phyloP scores from a whole-genome alignment of 2,329 filamentous ascomycete species.

The Phoma sp. region DNA sequence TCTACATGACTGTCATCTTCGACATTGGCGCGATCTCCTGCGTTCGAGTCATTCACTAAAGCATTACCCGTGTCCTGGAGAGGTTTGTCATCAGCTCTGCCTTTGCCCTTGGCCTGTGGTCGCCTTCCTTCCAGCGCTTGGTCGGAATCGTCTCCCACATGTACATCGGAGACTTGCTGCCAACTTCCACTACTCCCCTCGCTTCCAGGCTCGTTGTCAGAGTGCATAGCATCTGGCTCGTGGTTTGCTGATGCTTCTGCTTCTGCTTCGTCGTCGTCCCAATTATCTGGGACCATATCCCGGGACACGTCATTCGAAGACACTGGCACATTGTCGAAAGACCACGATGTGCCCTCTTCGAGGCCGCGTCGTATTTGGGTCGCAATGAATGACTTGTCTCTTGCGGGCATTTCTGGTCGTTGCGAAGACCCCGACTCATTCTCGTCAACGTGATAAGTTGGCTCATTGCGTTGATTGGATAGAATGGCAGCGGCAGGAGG shows the following conservation, averaged over 20 bases:
- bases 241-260: constrained; percentile 2
- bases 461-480: constrained; percentile 2
- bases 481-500: constrained; percentile 25
- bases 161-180: constrained; percentile 45
- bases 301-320: constrained; percentile 4
- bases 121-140: constrained; percentile 32
- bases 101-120: constrained; percentile 38
- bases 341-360: constrained; percentile 51
- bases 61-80: background rate
- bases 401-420: constrained; percentile 55
- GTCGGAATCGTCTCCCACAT: constrained; percentile 35
- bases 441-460: constrained; percentile 2
- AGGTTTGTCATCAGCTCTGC: constrained; percentile 18
- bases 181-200: constrained; percentile 49
- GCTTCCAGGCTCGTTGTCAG: constrained; percentile 41
- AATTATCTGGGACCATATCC: constrained; percentile 26
- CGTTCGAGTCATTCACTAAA: background rate
- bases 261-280: constrained; percentile 35
- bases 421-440: constrained; percentile 25
- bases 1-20: constrained; percentile 3
- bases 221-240: constrained; percentile 12
- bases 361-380: constrained; percentile 55
- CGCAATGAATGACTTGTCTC: constrained; percentile 54
- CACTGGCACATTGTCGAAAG: constrained; percentile 34
- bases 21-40: background rate